Percentiles rank a stretch among this genome's conserved stretches.
These are phyloP conservation scores for Aspergillus mulundensis DNA, from an alignment of 495 filamentous ascomycete species.

Conservation along the genomic window DNA sequence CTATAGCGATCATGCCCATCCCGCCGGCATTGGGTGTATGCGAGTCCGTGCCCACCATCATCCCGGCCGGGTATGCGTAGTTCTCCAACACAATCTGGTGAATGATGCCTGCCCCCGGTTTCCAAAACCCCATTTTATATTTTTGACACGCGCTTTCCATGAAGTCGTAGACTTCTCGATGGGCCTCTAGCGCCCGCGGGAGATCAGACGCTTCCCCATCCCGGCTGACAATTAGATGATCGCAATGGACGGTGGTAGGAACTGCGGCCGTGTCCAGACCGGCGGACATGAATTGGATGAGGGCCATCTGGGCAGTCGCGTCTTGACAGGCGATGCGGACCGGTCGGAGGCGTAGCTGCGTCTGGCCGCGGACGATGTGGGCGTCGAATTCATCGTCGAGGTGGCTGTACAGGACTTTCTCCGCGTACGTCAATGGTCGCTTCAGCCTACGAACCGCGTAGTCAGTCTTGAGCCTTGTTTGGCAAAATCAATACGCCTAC, in stretches of 20 bases:
- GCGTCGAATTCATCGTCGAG: slow-evolving; percentile 80
- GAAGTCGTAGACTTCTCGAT: slow-evolving; percentile 96
- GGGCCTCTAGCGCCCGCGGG: slow-evolving; percentile 71
- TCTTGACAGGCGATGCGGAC: slow-evolving; percentile 93
- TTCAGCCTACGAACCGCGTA: slow-evolving; percentile 45
- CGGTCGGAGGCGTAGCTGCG: slow-evolving; percentile 80
- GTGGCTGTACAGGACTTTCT: slow-evolving; percentile 94
- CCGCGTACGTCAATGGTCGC: slow-evolving; percentile 77
- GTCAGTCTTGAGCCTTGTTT: not conserved
- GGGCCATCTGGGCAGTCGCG: slow-evolving; percentile 96
- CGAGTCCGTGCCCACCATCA: slow-evolving; percentile 89
- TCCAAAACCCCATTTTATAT: slow-evolving; percentile 96
- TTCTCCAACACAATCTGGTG: slow-evolving; percentile 92
- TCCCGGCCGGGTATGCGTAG: slow-evolving; percentile 86
- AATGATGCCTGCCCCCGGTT: slow-evolving; percentile 88
- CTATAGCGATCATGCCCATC: slow-evolving; percentile 83
- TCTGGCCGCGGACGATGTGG: slow-evolving; percentile 80
- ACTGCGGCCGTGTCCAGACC: slow-evolving; percentile 80
- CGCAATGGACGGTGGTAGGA: slow-evolving; percentile 86
- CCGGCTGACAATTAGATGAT: slow-evolving; percentile 91
- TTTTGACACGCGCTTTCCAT: slow-evolving; percentile 80
- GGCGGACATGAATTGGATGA: slow-evolving; percentile 92
- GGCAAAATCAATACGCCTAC: not conserved
- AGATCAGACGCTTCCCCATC: slow-evolving; percentile 81
- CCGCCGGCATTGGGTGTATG: slow-evolving; percentile 93